Evolutionary conservation across 306 rosid species (phyloP).

Genomic region (Albizia julibrissin): DNA sequence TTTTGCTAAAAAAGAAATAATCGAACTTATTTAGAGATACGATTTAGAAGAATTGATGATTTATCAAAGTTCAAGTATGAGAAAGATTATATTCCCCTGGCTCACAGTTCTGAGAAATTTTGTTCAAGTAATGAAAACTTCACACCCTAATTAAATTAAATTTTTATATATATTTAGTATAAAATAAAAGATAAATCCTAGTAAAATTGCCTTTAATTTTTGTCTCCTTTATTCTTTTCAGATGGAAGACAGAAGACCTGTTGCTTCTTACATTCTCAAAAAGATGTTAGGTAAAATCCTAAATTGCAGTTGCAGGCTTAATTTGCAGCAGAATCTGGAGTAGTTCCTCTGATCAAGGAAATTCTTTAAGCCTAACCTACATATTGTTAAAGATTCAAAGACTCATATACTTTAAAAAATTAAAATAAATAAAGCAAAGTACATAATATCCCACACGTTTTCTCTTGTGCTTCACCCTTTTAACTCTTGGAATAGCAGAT

Average conservation of each 20-base stretch:
- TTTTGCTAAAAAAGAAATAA: too few relatives aligned
- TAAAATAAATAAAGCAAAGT: slow-evolving; percentile 22
- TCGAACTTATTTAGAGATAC: not conserved
- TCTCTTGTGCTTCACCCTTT: slow-evolving; percentile 67
- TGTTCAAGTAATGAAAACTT: not conserved
- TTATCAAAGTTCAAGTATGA: not conserved
- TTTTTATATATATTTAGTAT: not conserved
- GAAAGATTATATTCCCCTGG: not conserved
- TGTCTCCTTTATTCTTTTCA: not conserved
- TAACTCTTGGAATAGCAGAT: slow-evolving; percentile 36
- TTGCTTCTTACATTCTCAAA: not conserved
- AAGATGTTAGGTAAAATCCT: not conserved
- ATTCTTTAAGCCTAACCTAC: slow-evolving; percentile 42
- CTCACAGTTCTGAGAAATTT: not conserved
- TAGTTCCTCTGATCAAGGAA: slow-evolving; percentile 16
- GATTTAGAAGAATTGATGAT: not conserved
- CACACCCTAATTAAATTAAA: not conserved
- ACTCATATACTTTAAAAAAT: slow-evolving; percentile 22
- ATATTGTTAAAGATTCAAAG: slow-evolving; percentile 20
- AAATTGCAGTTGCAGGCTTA: not conserved
- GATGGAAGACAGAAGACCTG: not conserved
- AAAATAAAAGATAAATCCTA: not conserved
- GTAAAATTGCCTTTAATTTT: not conserved
- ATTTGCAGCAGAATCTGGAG: slow-evolving; percentile 31
- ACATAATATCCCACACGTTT: slow-evolving; percentile 59